These are phyloP conservation scores for Populus ilicifolia DNA, from an alignment of 345 rosid species.

Conservation along the genomic window DNA sequence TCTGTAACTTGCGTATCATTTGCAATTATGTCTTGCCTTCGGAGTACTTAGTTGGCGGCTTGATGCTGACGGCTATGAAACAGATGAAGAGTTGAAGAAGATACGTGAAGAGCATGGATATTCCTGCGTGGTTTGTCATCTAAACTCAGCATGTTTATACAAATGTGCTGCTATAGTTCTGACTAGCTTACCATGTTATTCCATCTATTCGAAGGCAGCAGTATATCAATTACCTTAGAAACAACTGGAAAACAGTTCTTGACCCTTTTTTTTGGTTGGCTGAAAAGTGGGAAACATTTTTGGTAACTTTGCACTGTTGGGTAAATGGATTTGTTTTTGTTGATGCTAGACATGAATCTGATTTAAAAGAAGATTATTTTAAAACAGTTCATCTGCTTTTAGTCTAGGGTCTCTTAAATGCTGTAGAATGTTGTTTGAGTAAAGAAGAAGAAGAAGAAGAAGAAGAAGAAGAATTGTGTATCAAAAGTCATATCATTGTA, in stretches of 20 bases:
- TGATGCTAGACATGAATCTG: not conserved
- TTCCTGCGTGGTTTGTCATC: slow-evolving; percentile 67
- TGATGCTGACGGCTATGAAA: slow-evolving; percentile 89
- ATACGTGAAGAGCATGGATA: slow-evolving; percentile 83
- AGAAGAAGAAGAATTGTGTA: not conserved
- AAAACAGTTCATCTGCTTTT: not conserved
- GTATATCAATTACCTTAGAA: not conserved
- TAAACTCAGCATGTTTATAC: not conserved
- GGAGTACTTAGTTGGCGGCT: slow-evolving; percentile 89
- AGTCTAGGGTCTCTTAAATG: not conserved
- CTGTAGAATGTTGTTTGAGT: not conserved
- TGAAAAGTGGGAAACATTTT: not conserved
- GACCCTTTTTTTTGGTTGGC: not conserved
- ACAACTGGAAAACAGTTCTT: not conserved
- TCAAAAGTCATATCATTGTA: not conserved
- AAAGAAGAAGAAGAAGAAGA: not conserved
- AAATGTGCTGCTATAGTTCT: not conserved
- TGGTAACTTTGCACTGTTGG: not conserved
- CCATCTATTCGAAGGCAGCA: not conserved
- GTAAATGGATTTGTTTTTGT: not conserved
- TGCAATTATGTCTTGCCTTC: slow-evolving; percentile 17
- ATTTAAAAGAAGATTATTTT: not conserved
- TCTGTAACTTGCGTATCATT: not conserved
- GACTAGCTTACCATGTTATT: not conserved
- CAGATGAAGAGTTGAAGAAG: slow-evolving; percentile 80